phyloP scores from a whole-genome alignment of 768 basidiomycete species.

The Pleurotus giganteus region DNA sequence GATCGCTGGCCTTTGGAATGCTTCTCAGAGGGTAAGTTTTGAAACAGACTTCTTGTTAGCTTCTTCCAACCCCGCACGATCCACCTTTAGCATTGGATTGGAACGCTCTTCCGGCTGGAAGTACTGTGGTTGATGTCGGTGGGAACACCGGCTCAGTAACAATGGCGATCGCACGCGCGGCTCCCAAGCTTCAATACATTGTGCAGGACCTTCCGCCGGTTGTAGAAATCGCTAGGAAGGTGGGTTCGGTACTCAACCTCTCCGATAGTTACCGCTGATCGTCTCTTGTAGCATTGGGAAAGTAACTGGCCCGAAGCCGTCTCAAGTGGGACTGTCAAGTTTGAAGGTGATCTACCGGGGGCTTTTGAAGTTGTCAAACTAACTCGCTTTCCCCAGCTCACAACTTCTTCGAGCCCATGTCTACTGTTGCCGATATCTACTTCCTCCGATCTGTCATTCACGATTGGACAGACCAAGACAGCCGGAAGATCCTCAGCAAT shows the following conservation, averaged over 20 bases:
- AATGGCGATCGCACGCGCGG: conserved; percentile 35
- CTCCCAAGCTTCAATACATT: conserved; percentile 36
- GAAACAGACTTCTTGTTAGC: no score
- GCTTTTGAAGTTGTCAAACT: not conserved
- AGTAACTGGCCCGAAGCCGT: conserved; percentile 2
- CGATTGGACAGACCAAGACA: conserved; percentile 57
- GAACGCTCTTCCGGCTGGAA: conserved; percentile 40
- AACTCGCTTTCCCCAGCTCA: conserved; percentile 18
- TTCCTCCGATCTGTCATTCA: conserved; percentile 60
- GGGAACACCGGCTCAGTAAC: conserved; percentile 50
- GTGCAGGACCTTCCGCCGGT: conserved; percentile 54
- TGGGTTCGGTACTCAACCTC: not conserved
- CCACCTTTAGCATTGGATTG: conserved; percentile 45
- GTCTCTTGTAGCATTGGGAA: not conserved
- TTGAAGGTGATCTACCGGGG: conserved; percentile 21
- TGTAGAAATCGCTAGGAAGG: conserved; percentile 39
- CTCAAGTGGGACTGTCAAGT: conserved; percentile 18
- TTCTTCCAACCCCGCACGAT: not conserved
- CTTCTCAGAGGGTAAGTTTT: not conserved
- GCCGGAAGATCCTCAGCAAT: conserved; percentile 32
- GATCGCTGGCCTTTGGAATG: not conserved
- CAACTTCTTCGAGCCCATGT: conserved; percentile 42
- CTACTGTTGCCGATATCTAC: conserved; percentile 41
- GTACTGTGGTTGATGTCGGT: conserved; percentile 53
- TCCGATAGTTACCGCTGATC: not conserved